phyloP scores from a whole-genome alignment of 371 early-diverging fungal species.

The Actinomortierella wolfii region DNA sequence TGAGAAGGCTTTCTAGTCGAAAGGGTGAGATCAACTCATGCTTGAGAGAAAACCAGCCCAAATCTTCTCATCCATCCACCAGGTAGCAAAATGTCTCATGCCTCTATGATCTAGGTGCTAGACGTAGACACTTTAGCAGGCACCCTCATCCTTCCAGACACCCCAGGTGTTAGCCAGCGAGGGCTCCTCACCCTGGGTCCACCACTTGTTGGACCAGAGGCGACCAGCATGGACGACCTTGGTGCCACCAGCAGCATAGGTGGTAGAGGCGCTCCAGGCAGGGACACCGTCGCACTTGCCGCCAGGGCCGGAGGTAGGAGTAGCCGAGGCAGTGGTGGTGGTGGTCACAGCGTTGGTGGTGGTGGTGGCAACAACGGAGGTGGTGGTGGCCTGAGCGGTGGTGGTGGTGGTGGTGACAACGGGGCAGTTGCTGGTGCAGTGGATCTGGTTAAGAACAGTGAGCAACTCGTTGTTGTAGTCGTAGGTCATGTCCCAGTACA shows the following conservation, averaged over 20 bases:
- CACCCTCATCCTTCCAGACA: slow-evolving; percentile 28
- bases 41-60: too few relatives aligned
- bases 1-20: too few relatives aligned
- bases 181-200: slow-evolving; percentile 29
- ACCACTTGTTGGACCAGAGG: slow-evolving; percentile 36
- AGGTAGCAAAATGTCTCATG: too few relatives aligned
- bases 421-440: slow-evolving; percentile 31
- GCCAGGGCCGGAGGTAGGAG: slow-evolving; percentile 3
- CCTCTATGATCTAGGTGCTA: too few relatives aligned
- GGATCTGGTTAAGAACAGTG: slow-evolving; percentile 48
- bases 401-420: slow-evolving; percentile 4
- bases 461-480: slow-evolving; percentile 62
- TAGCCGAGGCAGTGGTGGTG: not conserved
- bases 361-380: slow-evolving; percentile 2
- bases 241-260: slow-evolving; percentile 11
- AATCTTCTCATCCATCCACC: too few relatives aligned
- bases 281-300: slow-evolving; percentile 23
- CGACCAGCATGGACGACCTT: slow-evolving; percentile 28
- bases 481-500: slow-evolving; percentile 61
- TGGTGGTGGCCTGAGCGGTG: slow-evolving; percentile 3
- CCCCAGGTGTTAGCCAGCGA: slow-evolving; percentile 8
- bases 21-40: too few relatives aligned
- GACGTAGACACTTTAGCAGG: slow-evolving; percentile 22
- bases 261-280: slow-evolving; percentile 14
- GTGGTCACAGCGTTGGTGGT: slow-evolving; percentile 8